Evolutionary conservation across 176 grass and related monocot species (phyloP).

Genomic region (Saccharum officinarum): DNA sequence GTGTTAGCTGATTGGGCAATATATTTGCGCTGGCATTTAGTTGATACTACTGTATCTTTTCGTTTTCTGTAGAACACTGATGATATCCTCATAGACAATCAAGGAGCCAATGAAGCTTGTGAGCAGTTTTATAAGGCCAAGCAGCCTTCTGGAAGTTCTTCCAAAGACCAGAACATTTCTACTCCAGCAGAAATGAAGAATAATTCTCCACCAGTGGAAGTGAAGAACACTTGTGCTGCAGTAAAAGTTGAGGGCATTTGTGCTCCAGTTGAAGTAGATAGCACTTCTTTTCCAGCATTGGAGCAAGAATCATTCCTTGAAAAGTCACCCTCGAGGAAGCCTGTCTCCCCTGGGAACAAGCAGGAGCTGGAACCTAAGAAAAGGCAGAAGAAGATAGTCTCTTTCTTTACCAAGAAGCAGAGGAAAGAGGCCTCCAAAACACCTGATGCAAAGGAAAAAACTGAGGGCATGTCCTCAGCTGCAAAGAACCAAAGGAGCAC

Average conservation of each 20-base stretch:
- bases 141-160: constrained; percentile 19
- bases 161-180: constrained; percentile 15
- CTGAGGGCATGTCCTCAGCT: background rate
- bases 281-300: background rate
- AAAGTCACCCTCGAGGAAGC: constrained; percentile 26
- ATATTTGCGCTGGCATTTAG: constrained; percentile 15
- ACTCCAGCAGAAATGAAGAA: background rate
- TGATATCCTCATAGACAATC: constrained; percentile 59
- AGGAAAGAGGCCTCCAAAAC: background rate
- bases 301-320: constrained; percentile 32
- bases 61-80: constrained; percentile 35
- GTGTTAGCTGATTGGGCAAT: constrained; percentile 8
- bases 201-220: background rate
- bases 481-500: background rate
- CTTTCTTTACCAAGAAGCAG: constrained; percentile 18
- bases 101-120: constrained; percentile 39
- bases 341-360: constrained; percentile 33
- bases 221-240: background rate
- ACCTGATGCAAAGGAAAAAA: constrained; percentile 16
- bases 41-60: constrained; percentile 21
- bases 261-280: background rate
- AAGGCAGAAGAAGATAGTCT: background rate
- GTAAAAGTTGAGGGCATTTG: background rate
- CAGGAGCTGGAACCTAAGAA: constrained; percentile 23
- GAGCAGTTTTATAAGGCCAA: constrained; percentile 30